These are phyloP conservation scores for Cyberlindnera saturnus DNA, from an alignment of 805 yeast species.

Conservation along the genomic window DNA sequence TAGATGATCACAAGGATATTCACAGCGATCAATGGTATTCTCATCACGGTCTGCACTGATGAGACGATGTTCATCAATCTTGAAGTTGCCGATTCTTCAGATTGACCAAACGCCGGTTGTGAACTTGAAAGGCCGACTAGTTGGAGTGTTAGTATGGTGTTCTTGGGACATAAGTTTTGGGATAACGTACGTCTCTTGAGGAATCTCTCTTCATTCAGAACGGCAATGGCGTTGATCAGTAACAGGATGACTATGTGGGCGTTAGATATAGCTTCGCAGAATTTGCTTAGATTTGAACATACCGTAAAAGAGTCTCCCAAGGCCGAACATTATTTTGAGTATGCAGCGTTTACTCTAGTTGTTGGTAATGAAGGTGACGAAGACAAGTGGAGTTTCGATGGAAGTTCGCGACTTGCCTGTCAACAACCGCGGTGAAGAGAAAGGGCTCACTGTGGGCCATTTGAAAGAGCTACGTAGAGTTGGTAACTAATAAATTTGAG, in stretches of 20 bases:
- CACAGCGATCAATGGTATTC: conserved; percentile 68
- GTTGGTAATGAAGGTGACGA: neutral
- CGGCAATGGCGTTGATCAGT: conserved; percentile 68
- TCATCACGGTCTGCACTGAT: conserved; percentile 68
- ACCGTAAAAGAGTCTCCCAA: conserved; percentile 53
- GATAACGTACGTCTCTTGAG: conserved; percentile 43
- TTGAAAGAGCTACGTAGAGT: too few relatives aligned
- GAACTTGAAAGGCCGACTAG: conserved; percentile 34
- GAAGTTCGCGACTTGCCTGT: neutral
- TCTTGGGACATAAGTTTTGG: too few relatives aligned
- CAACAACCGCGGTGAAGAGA: too few relatives aligned
- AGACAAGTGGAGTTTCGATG: too few relatives aligned
- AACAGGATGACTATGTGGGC: conserved; percentile 34
- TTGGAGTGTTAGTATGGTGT: conserved; percentile 9
- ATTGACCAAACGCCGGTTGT: conserved; percentile 39
- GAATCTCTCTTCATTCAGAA: conserved; percentile 75
- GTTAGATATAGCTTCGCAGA: neutral
- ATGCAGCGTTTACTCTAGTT: neutral
- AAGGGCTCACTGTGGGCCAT: too few relatives aligned
- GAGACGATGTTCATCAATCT: conserved; percentile 60
- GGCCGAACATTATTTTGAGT: conserved; percentile 42
- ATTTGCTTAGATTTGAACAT: neutral
- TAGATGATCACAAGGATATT: conserved; percentile 63
- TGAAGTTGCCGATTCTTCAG: conserved; percentile 44
- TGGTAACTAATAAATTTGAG: too few relatives aligned